Evolutionary conservation across 2,329 filamentous ascomycete genomes (phyloP).

Genomic region (Tolypocladium ovalisporum): DNA sequence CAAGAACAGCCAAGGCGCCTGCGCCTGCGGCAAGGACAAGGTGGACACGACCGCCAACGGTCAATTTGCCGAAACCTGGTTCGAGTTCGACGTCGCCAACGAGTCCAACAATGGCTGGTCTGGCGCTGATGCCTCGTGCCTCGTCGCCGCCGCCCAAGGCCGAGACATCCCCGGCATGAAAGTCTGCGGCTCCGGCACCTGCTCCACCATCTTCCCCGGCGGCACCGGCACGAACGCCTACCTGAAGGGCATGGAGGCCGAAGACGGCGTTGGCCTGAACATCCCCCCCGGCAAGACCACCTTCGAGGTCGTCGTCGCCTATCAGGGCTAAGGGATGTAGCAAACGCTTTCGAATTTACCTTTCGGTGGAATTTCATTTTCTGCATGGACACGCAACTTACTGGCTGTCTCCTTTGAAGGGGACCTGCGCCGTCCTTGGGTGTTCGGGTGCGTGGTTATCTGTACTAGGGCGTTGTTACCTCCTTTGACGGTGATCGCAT

Average conservation of each 20-base stretch:
- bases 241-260: conserved; percentile 22
- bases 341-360: background rate
- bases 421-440: conserved; percentile 1
- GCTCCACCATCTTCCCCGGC: conserved; percentile 27
- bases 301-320: conserved; percentile 21
- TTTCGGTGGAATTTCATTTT: background rate
- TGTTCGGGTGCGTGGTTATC: conserved; percentile 7
- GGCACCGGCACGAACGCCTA: conserved; percentile 27
- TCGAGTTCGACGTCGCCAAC: conserved; percentile 39
- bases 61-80: conserved; percentile 34
- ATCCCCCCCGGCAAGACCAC: conserved; percentile 14
- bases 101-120: conserved; percentile 35
- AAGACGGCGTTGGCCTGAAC: conserved; percentile 31
- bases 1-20: conserved; percentile 35
- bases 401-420: background rate
- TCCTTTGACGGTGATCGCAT: background rate
- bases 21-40: conserved; percentile 26
- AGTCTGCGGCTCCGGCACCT: conserved; percentile 27
- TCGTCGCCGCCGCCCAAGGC: conserved; percentile 27
- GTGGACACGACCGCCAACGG: conserved; percentile 25
- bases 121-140: conserved; percentile 38
- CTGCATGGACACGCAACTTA: background rate
- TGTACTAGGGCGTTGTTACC: background rate
- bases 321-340: conserved; percentile 4
- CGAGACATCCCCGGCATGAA: conserved; percentile 22